Conservation (phyloP, 2,329 filamentous ascomycete species). For the Exserohilum turcica region DNA sequence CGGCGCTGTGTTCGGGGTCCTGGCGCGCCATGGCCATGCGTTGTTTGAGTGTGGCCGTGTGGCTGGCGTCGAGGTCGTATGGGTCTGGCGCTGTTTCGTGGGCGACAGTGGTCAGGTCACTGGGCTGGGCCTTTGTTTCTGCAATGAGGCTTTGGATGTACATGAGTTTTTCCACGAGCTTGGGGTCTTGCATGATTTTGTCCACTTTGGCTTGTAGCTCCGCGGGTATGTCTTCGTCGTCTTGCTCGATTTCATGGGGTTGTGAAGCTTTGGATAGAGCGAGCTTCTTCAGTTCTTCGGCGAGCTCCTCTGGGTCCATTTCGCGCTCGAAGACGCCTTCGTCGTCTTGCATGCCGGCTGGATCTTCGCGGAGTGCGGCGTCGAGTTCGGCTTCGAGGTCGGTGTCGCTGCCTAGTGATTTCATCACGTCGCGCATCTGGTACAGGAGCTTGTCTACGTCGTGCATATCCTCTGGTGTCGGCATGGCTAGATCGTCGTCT, state of each 20-base stretch:
- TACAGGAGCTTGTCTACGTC: slow-evolving; percentile 30
- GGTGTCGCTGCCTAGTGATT: slow-evolving; percentile 26
- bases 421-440: slow-evolving; percentile 37
- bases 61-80: slow-evolving; percentile 27
- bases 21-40: slow-evolving; percentile 32
- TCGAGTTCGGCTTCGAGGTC: slow-evolving; percentile 32
- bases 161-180: slow-evolving; percentile 40
- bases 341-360: slow-evolving; percentile 9
- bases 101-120: slow-evolving; percentile 22
- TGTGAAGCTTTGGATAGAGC: slow-evolving; percentile 13
- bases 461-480: slow-evolving; percentile 18
- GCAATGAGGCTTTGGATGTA: slow-evolving; percentile 37
- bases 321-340: slow-evolving; percentile 26
- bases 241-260: slow-evolving; percentile 11
- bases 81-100: slow-evolving; percentile 39
- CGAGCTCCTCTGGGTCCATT: slow-evolving; percentile 29
- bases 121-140: slow-evolving; percentile 15
- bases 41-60: slow-evolving; percentile 30
- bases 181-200: slow-evolving; percentile 42
- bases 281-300: slow-evolving; percentile 30
- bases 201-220: slow-evolving; percentile 43
- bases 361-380: slow-evolving; percentile 25
- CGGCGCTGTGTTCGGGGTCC: slow-evolving; percentile 39
- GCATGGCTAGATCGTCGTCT: slow-evolving; percentile 11
- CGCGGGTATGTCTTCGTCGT: slow-evolving; percentile 31